phyloP scores from a whole-genome alignment of 345 rosid species.

The Nephelium lappaceum region DNA sequence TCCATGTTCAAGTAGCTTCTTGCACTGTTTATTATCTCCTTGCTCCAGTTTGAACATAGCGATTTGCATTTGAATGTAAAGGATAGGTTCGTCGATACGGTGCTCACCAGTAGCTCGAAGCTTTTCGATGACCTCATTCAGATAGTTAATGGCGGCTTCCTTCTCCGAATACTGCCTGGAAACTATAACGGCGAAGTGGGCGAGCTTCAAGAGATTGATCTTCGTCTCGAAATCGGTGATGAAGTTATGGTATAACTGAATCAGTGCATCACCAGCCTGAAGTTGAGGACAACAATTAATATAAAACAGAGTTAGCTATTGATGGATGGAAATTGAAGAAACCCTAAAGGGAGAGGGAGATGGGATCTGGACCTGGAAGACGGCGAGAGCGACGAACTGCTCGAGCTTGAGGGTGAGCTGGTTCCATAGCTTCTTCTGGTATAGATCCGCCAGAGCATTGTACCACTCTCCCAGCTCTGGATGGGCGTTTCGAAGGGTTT shows the following conservation, averaged over 20 bases:
- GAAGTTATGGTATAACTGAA: constrained; percentile 88
- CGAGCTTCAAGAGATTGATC: constrained; percentile 97
- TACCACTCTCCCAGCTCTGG: constrained; percentile 96
- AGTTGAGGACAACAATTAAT: background rate
- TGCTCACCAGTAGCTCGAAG: constrained; percentile 77
- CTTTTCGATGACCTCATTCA: constrained; percentile 85
- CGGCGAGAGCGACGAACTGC: constrained; percentile 86
- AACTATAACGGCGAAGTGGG: constrained; percentile 91
- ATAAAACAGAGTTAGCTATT: too few relatives aligned
- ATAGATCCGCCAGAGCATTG: constrained; percentile 89
- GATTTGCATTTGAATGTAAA: constrained; percentile 86
- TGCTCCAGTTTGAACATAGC: constrained; percentile 86
- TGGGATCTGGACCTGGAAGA: constrained; percentile 59
- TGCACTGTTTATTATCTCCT: constrained; percentile 89
- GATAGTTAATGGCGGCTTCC: constrained; percentile 89
- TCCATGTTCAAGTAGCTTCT: constrained; percentile 89
- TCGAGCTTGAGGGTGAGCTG: constrained; percentile 98
- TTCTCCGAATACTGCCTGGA: constrained; percentile 91
- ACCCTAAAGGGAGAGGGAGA: too few relatives aligned
- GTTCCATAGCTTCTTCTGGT: constrained; percentile 99
- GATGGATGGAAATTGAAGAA: too few relatives aligned
- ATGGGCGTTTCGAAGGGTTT: constrained; percentile 60
- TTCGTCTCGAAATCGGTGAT: constrained; percentile 97
- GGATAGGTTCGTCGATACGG: constrained; percentile 82
- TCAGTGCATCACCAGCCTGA: constrained; percentile 94